phyloP scores from a whole-genome alignment of 2,329 filamentous ascomycete genomes.

The Ophiognomonia clavigignenti-juglandacearum region DNA sequence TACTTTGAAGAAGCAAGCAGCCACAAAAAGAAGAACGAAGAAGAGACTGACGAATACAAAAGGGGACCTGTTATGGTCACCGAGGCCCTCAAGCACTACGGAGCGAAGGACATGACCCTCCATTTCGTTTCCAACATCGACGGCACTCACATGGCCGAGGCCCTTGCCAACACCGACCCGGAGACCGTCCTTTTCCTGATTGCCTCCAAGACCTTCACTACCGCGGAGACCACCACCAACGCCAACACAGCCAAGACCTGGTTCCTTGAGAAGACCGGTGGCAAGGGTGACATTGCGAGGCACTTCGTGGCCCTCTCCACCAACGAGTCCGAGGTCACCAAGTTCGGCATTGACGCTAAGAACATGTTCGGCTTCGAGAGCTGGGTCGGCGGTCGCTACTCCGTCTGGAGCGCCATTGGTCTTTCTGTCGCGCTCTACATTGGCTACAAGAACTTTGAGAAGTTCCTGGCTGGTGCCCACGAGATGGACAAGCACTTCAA shows the following conservation, averaged over 20 bases:
- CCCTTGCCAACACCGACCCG: conserved; percentile 80
- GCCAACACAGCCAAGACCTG: conserved; percentile 95
- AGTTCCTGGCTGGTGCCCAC: conserved; percentile 91
- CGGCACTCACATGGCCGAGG: conserved; percentile 95
- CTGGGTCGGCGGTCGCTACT: conserved; percentile 98
- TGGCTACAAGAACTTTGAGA: conserved; percentile 94
- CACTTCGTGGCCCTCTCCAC: conserved; percentile 98
- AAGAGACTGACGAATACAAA: conserved; percentile 22
- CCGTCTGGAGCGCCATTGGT: conserved; percentile 97
- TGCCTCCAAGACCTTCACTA: conserved; percentile 99
- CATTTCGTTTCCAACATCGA: conserved; percentile 99
- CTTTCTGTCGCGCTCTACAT: conserved; percentile 92
- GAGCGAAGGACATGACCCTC: conserved; percentile 76
- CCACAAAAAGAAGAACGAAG: neutral
- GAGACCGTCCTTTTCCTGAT: conserved; percentile 99
- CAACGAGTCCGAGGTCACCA: conserved; percentile 90
- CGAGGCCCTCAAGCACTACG: conserved; percentile 94
- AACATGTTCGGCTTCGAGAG: conserved; percentile 99
- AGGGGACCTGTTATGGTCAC: conserved; percentile 98
- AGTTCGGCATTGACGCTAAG: conserved; percentile 97
- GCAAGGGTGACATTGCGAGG: conserved; percentile 88
- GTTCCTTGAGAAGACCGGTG: conserved; percentile 78
- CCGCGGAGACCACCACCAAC: conserved; percentile 94
- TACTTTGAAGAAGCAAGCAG: too few relatives aligned
- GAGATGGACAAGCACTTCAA: conserved; percentile 99